phyloP scores from a whole-genome alignment of 1,139 yeast genomes.

The Saccharomyces pastorianus region DNA sequence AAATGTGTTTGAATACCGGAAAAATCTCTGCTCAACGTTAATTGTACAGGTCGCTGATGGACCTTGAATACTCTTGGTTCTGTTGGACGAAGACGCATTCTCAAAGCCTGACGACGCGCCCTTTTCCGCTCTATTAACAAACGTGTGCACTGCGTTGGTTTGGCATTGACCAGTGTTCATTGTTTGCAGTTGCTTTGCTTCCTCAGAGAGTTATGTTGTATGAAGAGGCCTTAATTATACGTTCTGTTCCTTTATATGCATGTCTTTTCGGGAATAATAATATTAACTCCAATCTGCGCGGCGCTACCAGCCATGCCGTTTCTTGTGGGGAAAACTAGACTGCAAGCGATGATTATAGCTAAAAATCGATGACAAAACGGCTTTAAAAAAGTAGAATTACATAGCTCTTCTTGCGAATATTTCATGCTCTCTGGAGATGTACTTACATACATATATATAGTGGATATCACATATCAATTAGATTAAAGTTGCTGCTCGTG shows the following conservation, averaged over 20 bases:
- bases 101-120: background rate
- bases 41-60: background rate
- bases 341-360: no score
- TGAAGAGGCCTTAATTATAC: no score
- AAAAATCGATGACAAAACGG: no score
- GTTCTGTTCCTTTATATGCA: background rate
- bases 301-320: background rate
- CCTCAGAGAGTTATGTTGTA: no score
- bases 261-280: background rate
- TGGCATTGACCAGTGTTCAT: background rate
- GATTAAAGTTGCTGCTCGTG: conserved; percentile 19
- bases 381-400: background rate
- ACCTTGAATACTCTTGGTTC: background rate
- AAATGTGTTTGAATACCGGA: background rate
- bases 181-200: background rate
- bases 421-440: background rate
- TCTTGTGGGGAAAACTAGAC: no score
- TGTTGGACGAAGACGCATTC: background rate
- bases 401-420: background rate
- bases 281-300: background rate
- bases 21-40: background rate
- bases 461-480: conserved; percentile 22
- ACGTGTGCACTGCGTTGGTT: background rate
- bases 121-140: background rate
- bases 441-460: background rate